Percentiles rank a stretch among this genome's conserved stretches.
These are phyloP conservation scores for Alnus rubra DNA, from an alignment of 306 rosid species.

Conservation along the genomic window DNA sequence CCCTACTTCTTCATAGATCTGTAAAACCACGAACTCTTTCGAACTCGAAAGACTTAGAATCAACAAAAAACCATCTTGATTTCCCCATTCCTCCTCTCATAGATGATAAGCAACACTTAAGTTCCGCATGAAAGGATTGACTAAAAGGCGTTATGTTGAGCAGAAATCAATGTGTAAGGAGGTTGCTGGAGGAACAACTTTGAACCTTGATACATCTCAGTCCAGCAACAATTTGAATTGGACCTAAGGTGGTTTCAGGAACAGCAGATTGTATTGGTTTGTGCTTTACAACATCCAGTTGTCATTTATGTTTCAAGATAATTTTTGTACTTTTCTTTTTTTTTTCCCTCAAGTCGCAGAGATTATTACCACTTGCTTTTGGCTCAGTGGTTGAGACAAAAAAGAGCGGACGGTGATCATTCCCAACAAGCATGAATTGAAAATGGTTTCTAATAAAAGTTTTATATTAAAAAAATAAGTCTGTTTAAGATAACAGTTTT, in stretches of 20 bases:
- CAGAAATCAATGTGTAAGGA: too few relatives aligned
- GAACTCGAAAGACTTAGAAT: too few relatives aligned
- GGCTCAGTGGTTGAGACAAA: background rate
- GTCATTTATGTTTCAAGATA: background rate
- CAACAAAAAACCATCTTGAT: too few relatives aligned
- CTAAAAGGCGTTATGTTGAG: too few relatives aligned
- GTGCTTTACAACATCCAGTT: background rate
- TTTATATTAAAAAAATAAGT: background rate
- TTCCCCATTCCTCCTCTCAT: too few relatives aligned
- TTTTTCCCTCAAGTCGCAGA: background rate
- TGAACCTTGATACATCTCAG: conserved; percentile 34
- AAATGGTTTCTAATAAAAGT: background rate
- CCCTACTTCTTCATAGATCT: too few relatives aligned
- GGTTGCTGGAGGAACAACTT: too few relatives aligned
- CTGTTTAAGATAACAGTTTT: conserved; percentile 15
- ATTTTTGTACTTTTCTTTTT: background rate
- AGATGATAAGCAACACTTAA: too few relatives aligned
- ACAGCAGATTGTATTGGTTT: conserved; percentile 93
- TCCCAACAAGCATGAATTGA: conserved; percentile 7
- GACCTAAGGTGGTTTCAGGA: conserved; percentile 95
- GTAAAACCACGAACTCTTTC: too few relatives aligned
- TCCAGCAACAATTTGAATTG: conserved; percentile 86
- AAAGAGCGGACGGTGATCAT: background rate
- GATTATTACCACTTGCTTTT: background rate
- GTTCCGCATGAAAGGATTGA: too few relatives aligned